These are phyloP conservation scores for Aspergillus texensis DNA, from an alignment of 2,329 filamentous ascomycete species.

Conservation along the genomic window DNA sequence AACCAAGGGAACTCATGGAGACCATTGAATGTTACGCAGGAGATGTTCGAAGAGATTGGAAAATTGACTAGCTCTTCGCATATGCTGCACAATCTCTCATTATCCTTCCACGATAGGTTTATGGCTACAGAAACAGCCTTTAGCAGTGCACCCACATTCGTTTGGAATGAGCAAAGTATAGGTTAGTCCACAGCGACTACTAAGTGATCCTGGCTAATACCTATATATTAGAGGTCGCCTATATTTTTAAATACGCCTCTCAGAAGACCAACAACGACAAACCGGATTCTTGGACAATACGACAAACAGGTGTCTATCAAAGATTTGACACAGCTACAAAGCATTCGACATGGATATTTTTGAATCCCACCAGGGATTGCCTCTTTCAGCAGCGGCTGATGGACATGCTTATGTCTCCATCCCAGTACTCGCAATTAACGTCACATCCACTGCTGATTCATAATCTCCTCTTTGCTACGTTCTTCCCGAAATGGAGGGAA, in stretches of 20 bases:
- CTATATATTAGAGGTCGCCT: slow-evolving; percentile 24
- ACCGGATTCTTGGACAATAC: slow-evolving; percentile 29
- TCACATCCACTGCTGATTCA: slow-evolving; percentile 29
- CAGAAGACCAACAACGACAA: slow-evolving; percentile 22
- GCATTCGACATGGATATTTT: slow-evolving; percentile 28
- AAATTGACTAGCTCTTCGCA: slow-evolving; percentile 18
- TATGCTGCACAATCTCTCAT: slow-evolving; percentile 24
- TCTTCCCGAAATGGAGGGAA: slow-evolving; percentile 33
- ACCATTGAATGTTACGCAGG: slow-evolving; percentile 26
- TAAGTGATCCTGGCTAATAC: background rate
- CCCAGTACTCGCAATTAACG: slow-evolving; percentile 10
- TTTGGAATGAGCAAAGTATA: slow-evolving; percentile 6
- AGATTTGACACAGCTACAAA: slow-evolving; percentile 25
- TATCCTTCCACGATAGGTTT: slow-evolving; percentile 30
- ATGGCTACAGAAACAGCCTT: slow-evolving; percentile 28
- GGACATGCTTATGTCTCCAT: slow-evolving; percentile 12
- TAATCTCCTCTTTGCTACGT: slow-evolving; percentile 31
- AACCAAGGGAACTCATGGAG: slow-evolving; percentile 29
- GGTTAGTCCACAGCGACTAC: slow-evolving; percentile 19
- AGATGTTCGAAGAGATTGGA: slow-evolving; percentile 27
- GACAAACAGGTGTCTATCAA: slow-evolving; percentile 38
- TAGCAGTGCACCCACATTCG: slow-evolving; percentile 22
- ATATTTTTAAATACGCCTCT: slow-evolving; percentile 34
- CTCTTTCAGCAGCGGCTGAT: slow-evolving; percentile 20
- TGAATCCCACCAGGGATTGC: slow-evolving; percentile 25